phyloP scores from a whole-genome alignment of 1,284 basidiomycete species.

The Macrocybe sp. region DNA sequence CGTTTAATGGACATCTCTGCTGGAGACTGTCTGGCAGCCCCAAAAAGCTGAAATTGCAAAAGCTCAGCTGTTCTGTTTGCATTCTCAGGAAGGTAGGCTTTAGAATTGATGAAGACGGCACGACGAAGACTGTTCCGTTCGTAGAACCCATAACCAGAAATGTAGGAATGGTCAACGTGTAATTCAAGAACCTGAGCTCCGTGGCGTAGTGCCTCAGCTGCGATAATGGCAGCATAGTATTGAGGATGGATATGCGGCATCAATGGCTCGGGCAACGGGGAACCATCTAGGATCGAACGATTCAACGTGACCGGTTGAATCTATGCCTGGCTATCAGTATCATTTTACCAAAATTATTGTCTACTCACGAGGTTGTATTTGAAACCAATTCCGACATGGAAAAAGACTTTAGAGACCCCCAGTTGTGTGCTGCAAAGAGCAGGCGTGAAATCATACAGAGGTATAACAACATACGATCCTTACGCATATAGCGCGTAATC shows the following conservation, averaged over 20 bases:
- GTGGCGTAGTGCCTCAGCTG: conserved; percentile 33
- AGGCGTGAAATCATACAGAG: neutral
- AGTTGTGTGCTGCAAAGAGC: conserved; percentile 25
- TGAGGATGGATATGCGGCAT: conserved; percentile 53
- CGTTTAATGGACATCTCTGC: conserved; percentile 34
- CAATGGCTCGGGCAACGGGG: conserved; percentile 38
- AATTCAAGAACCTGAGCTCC: conserved; percentile 47
- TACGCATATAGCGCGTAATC: conserved; percentile 57
- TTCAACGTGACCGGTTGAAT: conserved; percentile 54
- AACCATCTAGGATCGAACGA: conserved; percentile 47
- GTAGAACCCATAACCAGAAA: conserved; percentile 63
- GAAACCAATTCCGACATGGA: conserved; percentile 44
- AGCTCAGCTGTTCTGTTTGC: conserved; percentile 33
- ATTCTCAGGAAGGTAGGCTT: conserved; percentile 40
- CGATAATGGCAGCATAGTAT: conserved; percentile 55
- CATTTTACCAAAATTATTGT: neutral
- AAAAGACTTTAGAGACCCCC: conserved; percentile 34
- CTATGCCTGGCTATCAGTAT: conserved; percentile 25
- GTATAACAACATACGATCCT: conserved; percentile 8
- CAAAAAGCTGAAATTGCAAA: conserved; percentile 36
- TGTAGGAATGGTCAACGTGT: conserved; percentile 36
- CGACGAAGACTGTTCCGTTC: conserved; percentile 40
- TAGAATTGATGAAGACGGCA: conserved; percentile 53
- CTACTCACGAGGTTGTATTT: conserved; percentile 38
- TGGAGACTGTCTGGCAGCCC: conserved; percentile 14